Base-by-base conservation (phyloP, 371 early-diverging fungal genomes). In the Pancytospora epiphaga region DNA sequence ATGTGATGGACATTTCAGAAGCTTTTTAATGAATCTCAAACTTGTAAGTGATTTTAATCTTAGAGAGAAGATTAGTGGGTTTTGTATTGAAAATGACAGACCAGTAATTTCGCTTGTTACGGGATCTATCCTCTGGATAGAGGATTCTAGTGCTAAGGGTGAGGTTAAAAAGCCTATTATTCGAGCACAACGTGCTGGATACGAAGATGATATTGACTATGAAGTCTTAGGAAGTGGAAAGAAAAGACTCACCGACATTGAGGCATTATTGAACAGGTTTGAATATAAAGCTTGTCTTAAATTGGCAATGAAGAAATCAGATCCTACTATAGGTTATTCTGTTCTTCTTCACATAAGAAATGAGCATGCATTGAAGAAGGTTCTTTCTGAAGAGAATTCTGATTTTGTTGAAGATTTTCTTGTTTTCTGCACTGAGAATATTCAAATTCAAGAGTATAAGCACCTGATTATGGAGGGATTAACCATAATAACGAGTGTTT, bases 261-360 rank as follows among this genome's bases (percentile, higher is more conserved):
- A 77, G 19, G 62, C 15, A 37, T 30, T 63, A 29, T 22, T 77
- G 3, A 63, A 58, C 19, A 49, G 49, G 9, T 69, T 49, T 68
- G 58, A 64, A 22, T 70, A 77, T 47, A 65, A 63, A 54, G 62
- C 49, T 27, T 57, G 66, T 22, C 57, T 77, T 36, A 50, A 29
- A 49, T 34, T 33, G 12, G 62, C 50, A 18, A 4, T 73, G 22
- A 19, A 52, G 15, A 39, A 56, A 15, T 49, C 63, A 9, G 51
- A 70, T 47, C 27, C 73, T 36, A 49, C 61, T 30, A 43, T 72
- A 22, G 32, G 62, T 51, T 77, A 51, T 54, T 4, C 60, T 32
- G 74, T 73, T 36, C 43, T 77, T 36, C 63, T 62, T 30, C 69
- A 62, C 51, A 33, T 73, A 27, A 27, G 69, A 18, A 58, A 77